Evolutionary conservation across 2,329 filamentous ascomycete species (phyloP), one percentile per base, ranked within the genome.

Genomic region (Nigrospora oryzae): DNA sequence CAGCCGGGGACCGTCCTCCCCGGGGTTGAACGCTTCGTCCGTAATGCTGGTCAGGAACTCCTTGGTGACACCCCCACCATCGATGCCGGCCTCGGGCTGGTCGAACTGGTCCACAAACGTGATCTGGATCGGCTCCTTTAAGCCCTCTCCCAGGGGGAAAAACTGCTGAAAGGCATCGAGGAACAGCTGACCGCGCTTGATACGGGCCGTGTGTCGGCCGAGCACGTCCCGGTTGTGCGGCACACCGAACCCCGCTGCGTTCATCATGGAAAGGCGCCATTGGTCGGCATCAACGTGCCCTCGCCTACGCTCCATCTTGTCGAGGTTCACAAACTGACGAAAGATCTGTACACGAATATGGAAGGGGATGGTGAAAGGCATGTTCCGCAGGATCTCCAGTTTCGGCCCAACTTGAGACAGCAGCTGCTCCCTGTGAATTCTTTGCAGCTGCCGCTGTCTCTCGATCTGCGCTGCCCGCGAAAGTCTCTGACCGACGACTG

Each of bases 341-440:
- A 98, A 97, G 19, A 97, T 91, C 59, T 89, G 81, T 5, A 98
- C 93, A 39, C 93, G 75, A 0, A 87, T 93, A 34, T 87, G 81
- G 55, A 98, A 98, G 0, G 91, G 93, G 38, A 98, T 93, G 53
- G 91, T 86, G 61, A 97, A 98, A 0, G 93, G 93, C 83, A 98
- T 94, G 57, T 97, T 94, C 53, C 93, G 84, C 42, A 98, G 66
- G 5, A 98, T 86, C 58, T 96, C 90, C 11, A 96, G 71, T 53
- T 91, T 84, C 1, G 93, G 91, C 1, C 86, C 88, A 49, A 95
- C 81, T 13, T 84, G 77, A 40, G 90, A 86, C 19, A 94, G 67
- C 49, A 86, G 78, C 51, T 86, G 81, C 53, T 83, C 81, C 34
- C 83, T 75, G 37, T 82, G 81, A 7, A 77, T 74, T 56, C 81